These are phyloP conservation scores for Penicillium chermesinum DNA, from an alignment of 495 filamentous ascomycete genomes.

Conservation along the genomic window DNA sequence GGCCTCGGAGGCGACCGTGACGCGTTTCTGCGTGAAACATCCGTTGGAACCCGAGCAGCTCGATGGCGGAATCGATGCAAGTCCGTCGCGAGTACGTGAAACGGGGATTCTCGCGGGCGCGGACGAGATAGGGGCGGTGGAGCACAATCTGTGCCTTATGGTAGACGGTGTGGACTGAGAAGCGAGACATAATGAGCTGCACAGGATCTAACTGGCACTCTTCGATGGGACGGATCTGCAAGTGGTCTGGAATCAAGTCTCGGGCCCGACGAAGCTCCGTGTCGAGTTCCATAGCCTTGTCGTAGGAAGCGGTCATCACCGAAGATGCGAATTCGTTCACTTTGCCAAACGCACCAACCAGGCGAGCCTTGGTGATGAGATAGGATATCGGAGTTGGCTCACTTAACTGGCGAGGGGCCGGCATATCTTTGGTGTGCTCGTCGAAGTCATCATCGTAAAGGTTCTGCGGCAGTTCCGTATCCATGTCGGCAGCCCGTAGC, in stretches of 20 bases:
- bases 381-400: conserved; percentile 86
- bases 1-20: conserved; percentile 64
- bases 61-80: conserved; percentile 83
- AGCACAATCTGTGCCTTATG: conserved; percentile 84
- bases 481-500: conserved; percentile 75
- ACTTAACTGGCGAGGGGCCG: conserved; percentile 62
- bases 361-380: conserved; percentile 73
- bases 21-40: conserved; percentile 71
- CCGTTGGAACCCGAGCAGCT: conserved; percentile 68
- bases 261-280: conserved; percentile 66
- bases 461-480: conserved; percentile 82
- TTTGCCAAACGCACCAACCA: conserved; percentile 57
- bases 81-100: conserved; percentile 80
- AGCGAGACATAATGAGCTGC: conserved; percentile 79
- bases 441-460: conserved; percentile 92
- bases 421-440: conserved; percentile 69
- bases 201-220: conserved; percentile 70
- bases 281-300: conserved; percentile 80
- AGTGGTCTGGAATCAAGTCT: conserved; percentile 68
- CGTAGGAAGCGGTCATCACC: conserved; percentile 56
- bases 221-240: conserved; percentile 71
- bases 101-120: conserved; percentile 70
- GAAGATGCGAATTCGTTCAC: conserved; percentile 51
- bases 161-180: conserved; percentile 61
- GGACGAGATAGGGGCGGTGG: conserved; percentile 77